Evolutionary conservation across 352 stramenopile species (phyloP).

Genomic region (Phytopythium kandeliae): DNA sequence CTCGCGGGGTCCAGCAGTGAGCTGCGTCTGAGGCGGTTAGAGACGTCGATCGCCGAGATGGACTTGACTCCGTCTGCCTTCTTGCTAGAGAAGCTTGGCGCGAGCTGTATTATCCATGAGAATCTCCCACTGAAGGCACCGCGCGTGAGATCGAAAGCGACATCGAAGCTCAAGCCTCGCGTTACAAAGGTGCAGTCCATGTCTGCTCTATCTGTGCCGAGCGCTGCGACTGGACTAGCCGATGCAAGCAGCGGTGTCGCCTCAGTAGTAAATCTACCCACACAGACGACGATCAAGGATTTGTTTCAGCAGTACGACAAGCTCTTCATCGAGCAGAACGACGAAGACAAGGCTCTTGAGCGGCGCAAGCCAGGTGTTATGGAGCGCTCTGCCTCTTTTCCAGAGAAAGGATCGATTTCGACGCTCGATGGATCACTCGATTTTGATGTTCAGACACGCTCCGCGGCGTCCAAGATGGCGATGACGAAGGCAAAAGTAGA

Average conservation of each 20-base stretch:
- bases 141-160: constrained; percentile 12
- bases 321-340: constrained; percentile 24
- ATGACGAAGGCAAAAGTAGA: neutral
- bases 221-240: neutral
- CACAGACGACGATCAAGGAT: constrained; percentile 24
- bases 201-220: constrained; percentile 9
- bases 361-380: neutral
- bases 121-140: constrained; percentile 12
- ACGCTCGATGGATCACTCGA: neutral
- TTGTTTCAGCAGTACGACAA: constrained; percentile 45
- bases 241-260: neutral
- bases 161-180: constrained; percentile 11
- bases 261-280: neutral
- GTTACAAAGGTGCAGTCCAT: constrained; percentile 19
- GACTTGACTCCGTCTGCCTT: constrained; percentile 63
- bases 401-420: neutral
- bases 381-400: neutral
- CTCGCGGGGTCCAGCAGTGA: constrained; percentile 23
- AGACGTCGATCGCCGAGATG: constrained; percentile 28
- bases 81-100: constrained; percentile 55
- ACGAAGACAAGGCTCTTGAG: constrained; percentile 4
- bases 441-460: too few species aligned
- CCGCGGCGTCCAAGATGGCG: neutral
- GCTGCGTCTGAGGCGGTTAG: constrained; percentile 22
- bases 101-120: constrained; percentile 49